Percentiles rank a stretch among this genome's conserved stretches.
Evolutionary conservation across 2,329 filamentous ascomycete species (phyloP).

Genomic region (Pochonia chlamydosporia): DNA sequence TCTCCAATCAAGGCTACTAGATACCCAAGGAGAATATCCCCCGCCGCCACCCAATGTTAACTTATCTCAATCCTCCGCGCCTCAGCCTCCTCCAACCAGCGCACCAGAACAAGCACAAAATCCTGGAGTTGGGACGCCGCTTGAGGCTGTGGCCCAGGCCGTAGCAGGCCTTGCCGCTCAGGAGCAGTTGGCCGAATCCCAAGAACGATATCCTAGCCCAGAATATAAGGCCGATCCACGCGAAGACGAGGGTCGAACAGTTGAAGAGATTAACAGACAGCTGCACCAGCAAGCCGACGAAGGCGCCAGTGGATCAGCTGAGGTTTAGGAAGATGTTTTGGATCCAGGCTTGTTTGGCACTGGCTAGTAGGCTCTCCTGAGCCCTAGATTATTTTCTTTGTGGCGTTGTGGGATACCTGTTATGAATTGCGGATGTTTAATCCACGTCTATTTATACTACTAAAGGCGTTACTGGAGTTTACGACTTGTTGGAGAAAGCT

Average conservation of each 20-base stretch:
- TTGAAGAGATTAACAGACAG: constrained; percentile 51
- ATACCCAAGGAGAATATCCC: constrained; percentile 77
- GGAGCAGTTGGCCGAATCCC: constrained; percentile 28
- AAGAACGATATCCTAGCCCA: constrained; percentile 24
- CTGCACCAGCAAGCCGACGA: constrained; percentile 39
- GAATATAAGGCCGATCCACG: constrained; percentile 31
- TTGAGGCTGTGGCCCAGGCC: constrained; percentile 47
- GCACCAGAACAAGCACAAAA: constrained; percentile 19
- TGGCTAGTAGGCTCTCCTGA: neutral
- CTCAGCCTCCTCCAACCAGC: constrained; percentile 18
- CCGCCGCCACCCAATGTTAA: constrained; percentile 77
- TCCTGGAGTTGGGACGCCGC: constrained; percentile 29
- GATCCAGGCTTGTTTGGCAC: neutral
- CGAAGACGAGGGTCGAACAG: constrained; percentile 39
- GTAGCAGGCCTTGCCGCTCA: constrained; percentile 37
- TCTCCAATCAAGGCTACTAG: constrained; percentile 79
- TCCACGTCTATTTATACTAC: neutral
- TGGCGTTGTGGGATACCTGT: constrained; percentile 6
- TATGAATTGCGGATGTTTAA: neutral
- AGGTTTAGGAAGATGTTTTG: constrained; percentile 10
- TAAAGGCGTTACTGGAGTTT: neutral
- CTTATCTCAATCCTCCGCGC: constrained; percentile 35
- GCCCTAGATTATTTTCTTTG: constrained; percentile 5
- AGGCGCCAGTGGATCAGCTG: constrained; percentile 12
- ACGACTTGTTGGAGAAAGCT: neutral